Base-by-base conservation (phyloP, 805 yeast genomes). In the Alloascoidea hylecoeti region DNA sequence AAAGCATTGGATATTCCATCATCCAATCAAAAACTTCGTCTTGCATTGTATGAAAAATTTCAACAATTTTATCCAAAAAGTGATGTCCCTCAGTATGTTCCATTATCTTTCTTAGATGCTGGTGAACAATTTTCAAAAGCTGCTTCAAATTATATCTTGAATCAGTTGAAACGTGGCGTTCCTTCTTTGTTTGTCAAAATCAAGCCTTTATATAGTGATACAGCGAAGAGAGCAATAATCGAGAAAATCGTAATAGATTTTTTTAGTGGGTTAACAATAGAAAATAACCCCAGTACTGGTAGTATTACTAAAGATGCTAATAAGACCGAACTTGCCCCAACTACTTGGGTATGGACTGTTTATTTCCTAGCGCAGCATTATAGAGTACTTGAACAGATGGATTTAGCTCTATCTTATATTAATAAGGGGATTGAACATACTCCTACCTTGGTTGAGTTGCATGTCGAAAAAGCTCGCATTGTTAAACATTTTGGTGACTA, bases 121-220 rank as follows among this genome's bases (percentile, higher is more conserved):
- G 68, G 67, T 5, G 52, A 69, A 17, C 55, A 64, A 35, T 74
- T 78, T 48, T 59, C 57, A 34, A 42, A 42, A 5, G 68, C 69
- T 39, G 75, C 72, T 4, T 47, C 57, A 18, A 53, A 55, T 2
- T 92, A 86, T 53, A 57, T 88, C 35, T 41, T 68, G 3, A 56
- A 64, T 3, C 82, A 78, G 50, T 68, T 92, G 48, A 60, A 68
- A 44, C 70, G 85, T 40, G 94, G 95, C 33, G 92, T 86, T 23
- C 97, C 97, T 3, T 82, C 96, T 1, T 70, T 92, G 3, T 92
- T 88, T 58, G 79, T 79, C 39, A 79, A 83, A 48, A 73, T 92
- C 37, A 86, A 88, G 58, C 82, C 94, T 1, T 64, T 86, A 45
- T 84, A 83, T 58, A 67, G 62, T 39, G 69, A 64, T 37, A 43